These are phyloP conservation scores for Rubus parviflorus DNA, from an alignment of 306 rosid species.

Conservation along the genomic window DNA sequence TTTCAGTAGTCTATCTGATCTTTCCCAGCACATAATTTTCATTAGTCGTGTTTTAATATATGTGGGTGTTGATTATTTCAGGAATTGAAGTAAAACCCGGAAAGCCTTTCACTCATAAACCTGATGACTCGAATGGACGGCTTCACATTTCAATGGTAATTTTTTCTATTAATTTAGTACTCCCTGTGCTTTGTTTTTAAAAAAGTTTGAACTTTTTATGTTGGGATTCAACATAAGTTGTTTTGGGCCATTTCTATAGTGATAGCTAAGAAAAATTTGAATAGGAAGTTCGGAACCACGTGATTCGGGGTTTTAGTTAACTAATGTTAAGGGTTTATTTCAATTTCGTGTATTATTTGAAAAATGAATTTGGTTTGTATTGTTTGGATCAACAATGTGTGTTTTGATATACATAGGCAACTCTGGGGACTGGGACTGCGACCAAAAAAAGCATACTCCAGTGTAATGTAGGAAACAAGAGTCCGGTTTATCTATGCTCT, in stretches of 20 bases:
- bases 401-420: constrained; percentile 46
- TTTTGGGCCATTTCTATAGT: background rate
- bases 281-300: background rate
- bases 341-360: background rate
- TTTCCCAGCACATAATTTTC: background rate
- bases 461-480: constrained; percentile 78
- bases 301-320: background rate
- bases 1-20: background rate
- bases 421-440: constrained; percentile 66
- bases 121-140: constrained; percentile 59
- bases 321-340: background rate
- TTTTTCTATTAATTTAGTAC: background rate
- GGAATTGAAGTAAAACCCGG: constrained; percentile 90
- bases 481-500: constrained; percentile 78
- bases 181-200: background rate
- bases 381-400: constrained; percentile 4
- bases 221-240: background rate
- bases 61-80: constrained; percentile 18
- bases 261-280: background rate
- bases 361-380: background rate
- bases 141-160: constrained; percentile 84
- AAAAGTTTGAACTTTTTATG: background rate
- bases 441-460: constrained; percentile 66
- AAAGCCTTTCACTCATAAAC: constrained; percentile 59
- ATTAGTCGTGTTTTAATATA: background rate